Evolutionary conservation across 306 rosid species (phyloP).

Genomic region (Sphenostylis stenocarpa): DNA sequence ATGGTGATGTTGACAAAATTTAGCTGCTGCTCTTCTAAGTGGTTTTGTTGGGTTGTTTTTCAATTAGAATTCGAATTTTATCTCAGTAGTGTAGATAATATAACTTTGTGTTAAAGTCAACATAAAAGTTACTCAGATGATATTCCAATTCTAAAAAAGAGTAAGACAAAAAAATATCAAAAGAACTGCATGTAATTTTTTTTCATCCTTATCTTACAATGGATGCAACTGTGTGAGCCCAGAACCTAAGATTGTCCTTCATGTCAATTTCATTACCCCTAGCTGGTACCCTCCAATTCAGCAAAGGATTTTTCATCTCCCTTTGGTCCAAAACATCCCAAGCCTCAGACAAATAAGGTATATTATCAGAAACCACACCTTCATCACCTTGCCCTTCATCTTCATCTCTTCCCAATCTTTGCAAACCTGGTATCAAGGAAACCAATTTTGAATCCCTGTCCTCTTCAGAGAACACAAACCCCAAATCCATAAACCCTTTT

Average conservation of each 20-base stretch:
- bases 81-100: neutral
- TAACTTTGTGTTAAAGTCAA: neutral
- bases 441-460: constrained; percentile 57
- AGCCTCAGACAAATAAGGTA: constrained; percentile 85
- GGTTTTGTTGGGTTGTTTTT: neutral
- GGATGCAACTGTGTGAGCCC: constrained; percentile 86
- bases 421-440: constrained; percentile 73
- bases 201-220: constrained; percentile 42
- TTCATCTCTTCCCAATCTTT: constrained; percentile 46
- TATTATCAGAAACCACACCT: constrained; percentile 27
- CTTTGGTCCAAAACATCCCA: constrained; percentile 60
- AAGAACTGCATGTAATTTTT: neutral
- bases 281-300: constrained; percentile 58
- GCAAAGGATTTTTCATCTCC: constrained; percentile 30
- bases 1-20: neutral
- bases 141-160: neutral
- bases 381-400: constrained; percentile 28
- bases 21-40: neutral
- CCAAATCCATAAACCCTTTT: constrained; percentile 91
- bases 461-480: constrained; percentile 76
- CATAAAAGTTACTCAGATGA: neutral
- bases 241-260: constrained; percentile 60
- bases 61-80: neutral
- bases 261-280: constrained; percentile 55
- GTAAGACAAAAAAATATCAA: neutral